Conservation (phyloP, 768 basidiomycete genomes). For the Hortiboletus campestris region DNA sequence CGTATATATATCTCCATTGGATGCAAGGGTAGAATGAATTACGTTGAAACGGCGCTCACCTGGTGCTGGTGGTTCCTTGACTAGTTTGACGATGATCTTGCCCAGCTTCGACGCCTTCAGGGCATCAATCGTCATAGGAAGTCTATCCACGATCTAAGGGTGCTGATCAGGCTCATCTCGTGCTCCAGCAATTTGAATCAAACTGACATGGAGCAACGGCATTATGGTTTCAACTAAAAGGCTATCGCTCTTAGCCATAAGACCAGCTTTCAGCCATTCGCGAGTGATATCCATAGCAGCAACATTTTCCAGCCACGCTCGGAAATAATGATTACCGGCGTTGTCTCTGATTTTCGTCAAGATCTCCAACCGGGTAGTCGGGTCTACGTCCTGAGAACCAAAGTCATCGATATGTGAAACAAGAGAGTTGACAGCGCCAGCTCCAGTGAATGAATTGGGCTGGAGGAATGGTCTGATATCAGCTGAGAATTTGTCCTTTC, state of each 20-base stretch:
- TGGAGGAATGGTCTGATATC: constrained; percentile 57
- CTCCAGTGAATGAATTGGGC: constrained; percentile 61
- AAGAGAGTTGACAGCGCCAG: constrained; percentile 63
- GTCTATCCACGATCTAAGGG: constrained; percentile 71
- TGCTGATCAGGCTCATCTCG: constrained; percentile 17
- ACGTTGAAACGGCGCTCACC: constrained; percentile 57
- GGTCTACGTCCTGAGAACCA: constrained; percentile 63
- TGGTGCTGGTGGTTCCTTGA: constrained; percentile 70
- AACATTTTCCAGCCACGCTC: constrained; percentile 79
- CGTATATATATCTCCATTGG: constrained; percentile 31
- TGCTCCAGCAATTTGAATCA: constrained; percentile 9
- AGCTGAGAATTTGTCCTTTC: constrained; percentile 51
- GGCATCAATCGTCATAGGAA: constrained; percentile 70
- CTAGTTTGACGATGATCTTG: constrained; percentile 73
- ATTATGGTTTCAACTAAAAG: constrained; percentile 72
- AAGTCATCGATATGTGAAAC: constrained; percentile 57
- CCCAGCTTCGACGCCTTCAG: constrained; percentile 74
- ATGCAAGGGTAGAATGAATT: constrained; percentile 17
- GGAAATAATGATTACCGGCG: constrained; percentile 83
- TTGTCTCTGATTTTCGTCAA: constrained; percentile 79
- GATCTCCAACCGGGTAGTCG: constrained; percentile 66
- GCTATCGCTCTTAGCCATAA: constrained; percentile 52
- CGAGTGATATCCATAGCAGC: constrained; percentile 74
- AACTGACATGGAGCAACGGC: constrained; percentile 83
- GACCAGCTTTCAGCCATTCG: constrained; percentile 77